These are phyloP conservation scores for Perkinsela sp. DNA, from an alignment of 208 protist species.

Conservation along the genomic window DNA sequence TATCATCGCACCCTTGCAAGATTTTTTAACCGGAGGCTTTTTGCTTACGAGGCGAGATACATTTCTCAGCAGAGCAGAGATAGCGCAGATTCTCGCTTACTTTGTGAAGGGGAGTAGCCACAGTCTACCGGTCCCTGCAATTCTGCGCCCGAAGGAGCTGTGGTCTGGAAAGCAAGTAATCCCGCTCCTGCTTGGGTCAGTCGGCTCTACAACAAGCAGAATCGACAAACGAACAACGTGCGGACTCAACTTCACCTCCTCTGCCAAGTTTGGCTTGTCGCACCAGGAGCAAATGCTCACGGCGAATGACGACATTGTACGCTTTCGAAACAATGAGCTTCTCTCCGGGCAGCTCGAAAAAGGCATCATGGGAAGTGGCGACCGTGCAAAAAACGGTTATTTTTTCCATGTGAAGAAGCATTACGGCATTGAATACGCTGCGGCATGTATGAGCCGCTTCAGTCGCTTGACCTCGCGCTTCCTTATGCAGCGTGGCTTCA, in stretches of 20 bases:
- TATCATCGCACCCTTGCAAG: constrained; percentile 93
- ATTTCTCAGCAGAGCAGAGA: constrained; percentile 76
- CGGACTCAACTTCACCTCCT: constrained; percentile 39
- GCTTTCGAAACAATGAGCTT: constrained; percentile 68
- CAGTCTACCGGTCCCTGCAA: constrained; percentile 76
- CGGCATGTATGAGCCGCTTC: constrained; percentile 75
- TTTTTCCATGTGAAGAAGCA: constrained; percentile 79
- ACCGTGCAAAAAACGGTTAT: constrained; percentile 61
- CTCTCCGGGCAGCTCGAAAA: constrained; percentile 90
- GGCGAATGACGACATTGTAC: constrained; percentile 34
- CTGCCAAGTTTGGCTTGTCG: constrained; percentile 67
- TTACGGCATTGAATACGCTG: constrained; percentile 37
- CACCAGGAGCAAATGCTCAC: constrained; percentile 22
- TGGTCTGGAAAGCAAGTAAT: constrained; percentile 98
- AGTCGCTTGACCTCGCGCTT: constrained; percentile 72
- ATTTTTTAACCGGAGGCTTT: constrained; percentile 91
- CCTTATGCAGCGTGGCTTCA: constrained; percentile 87
- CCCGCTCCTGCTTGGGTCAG: constrained; percentile 48
- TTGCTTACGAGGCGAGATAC: constrained; percentile 77
- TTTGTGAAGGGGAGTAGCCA: constrained; percentile 42
- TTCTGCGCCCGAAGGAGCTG: constrained; percentile 83
- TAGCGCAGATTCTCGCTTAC: constrained; percentile 57
- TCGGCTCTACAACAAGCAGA: background rate
- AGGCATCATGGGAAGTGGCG: constrained; percentile 67
- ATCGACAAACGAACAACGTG: background rate